Conservation (phyloP, 2,329 filamentous ascomycete species). For the Aspergillus brunneoviolaceus region DNA sequence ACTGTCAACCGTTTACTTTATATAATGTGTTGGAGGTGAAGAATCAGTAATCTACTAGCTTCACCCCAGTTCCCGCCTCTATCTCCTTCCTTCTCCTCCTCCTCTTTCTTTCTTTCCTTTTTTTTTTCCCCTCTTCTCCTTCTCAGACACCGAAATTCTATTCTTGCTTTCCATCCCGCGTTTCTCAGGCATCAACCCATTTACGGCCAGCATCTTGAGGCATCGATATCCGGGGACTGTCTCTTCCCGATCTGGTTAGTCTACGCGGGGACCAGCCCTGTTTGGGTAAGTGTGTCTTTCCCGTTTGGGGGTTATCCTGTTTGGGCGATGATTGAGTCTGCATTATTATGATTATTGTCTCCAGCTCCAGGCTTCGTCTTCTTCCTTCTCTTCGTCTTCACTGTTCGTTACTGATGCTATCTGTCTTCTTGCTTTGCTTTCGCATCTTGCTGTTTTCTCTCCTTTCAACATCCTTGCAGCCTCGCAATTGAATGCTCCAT, state of each 20-base stretch:
- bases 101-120: background rate
- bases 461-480: background rate
- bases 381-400: background rate
- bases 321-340: constrained; percentile 21
- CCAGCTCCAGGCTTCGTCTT: background rate
- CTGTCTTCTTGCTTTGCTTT: background rate
- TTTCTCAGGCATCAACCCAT: background rate
- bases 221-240: constrained; percentile 5
- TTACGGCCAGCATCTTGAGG: constrained; percentile 14
- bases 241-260: constrained; percentile 17
- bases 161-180: background rate
- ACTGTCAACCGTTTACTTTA: background rate
- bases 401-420: background rate
- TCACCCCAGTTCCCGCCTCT: background rate
- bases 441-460: background rate
- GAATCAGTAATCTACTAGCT: background rate
- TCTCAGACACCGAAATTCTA: background rate
- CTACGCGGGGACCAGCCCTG: constrained; percentile 26
- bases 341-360: background rate
- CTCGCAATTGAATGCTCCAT: too few species aligned
- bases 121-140: constrained; percentile 3
- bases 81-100: background rate
- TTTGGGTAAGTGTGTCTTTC: constrained; percentile 22
- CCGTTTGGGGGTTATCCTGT: constrained; percentile 29
- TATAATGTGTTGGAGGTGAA: background rate